These are phyloP conservation scores for Acanthamoeba sp. DNA, from an alignment of 208 protist genomes.

Conservation along the genomic window DNA sequence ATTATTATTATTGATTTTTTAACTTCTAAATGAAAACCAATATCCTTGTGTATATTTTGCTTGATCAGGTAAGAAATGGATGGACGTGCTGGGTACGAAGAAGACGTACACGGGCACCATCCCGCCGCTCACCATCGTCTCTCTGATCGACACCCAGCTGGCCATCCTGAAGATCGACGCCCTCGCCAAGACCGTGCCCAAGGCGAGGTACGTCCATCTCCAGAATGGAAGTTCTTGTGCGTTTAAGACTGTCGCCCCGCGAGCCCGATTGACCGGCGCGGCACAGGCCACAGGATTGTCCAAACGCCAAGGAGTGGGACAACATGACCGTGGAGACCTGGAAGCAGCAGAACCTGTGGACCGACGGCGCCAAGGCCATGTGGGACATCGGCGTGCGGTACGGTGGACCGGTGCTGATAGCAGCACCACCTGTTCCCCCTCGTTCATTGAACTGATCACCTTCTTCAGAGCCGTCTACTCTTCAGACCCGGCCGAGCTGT, in stretches of 20 bases:
- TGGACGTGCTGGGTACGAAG: conserved; percentile 10
- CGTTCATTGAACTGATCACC: too few species aligned
- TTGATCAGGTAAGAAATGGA: not conserved
- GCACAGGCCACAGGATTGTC: not conserved
- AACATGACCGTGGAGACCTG: conserved; percentile 21
- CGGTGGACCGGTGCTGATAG: not conserved
- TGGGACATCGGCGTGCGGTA: conserved; percentile 20
- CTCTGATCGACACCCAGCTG: not conserved
- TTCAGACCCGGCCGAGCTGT: conserved; percentile 1
- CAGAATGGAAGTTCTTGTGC: too few species aligned
- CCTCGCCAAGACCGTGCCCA: conserved; percentile 24
- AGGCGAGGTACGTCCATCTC: not conserved
- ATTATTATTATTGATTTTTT: too few species aligned
- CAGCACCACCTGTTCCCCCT: too few species aligned
- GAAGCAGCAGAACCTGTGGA: conserved; percentile 3
- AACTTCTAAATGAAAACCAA: too few species aligned
- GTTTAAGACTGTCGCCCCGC: too few species aligned
- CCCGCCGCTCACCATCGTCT: not conserved
- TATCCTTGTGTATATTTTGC: not conserved
- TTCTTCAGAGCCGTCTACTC: conserved; percentile 27
- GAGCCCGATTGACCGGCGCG: too few species aligned
- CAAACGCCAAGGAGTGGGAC: conserved; percentile 3
- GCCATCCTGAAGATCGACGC: not conserved
- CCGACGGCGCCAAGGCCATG: conserved; percentile 7
- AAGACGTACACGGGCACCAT: conserved; percentile 25